Evolutionary conservation across 495 filamentous ascomycete species (phyloP), one percentile per base, ranked within the genome.

Genomic region (Neohortaea acidophila): DNA sequence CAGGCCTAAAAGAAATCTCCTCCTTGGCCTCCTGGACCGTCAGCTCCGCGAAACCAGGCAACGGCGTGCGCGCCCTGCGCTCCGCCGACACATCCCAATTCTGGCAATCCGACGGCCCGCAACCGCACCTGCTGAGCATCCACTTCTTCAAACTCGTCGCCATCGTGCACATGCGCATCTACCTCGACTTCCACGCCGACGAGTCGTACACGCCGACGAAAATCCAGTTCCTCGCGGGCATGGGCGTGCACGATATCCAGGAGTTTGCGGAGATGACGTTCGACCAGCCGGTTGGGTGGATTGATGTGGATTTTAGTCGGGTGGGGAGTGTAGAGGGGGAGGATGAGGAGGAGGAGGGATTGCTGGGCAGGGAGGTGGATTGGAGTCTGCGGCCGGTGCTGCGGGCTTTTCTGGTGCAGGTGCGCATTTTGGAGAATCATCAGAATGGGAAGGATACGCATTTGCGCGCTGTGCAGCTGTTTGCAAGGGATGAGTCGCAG

Each of bases 381-480:
- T 53, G 33, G 44, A 52, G 33, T 42, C 53, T 31, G 44, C 52
- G 37, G 40, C 55, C 57, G 7, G 79, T 83, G 5, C 69, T 94
- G 21, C 72, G 82, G 44, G 82, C 78, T 24, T 91, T 80, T 62
- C 70, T 96, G 30, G 66, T 94, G 10, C 84, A 94, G 56, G 74
- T 96, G 36, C 71, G 73, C 35, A 70, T 97, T 45, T 69, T 83
- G 40, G 91, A 94, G 62, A 97, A 97, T 50, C 89, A 97, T 60
- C 89, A 97, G 65, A 97, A 97, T 58, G 89, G 89, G 39, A 97
- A 97, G 55, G 89, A 97, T 57, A 97, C 89, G 2, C 89, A 97
- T 67, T 74, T 97, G 27, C 75, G 89, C 25, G 87, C 83, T 0
- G 68, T 97, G 55, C 86, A 94, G 66, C 73, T 97, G 19, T 97